These are phyloP conservation scores for Tillandsia leiboldiana DNA, from an alignment of 176 grass and related monocot species.

Conservation along the genomic window DNA sequence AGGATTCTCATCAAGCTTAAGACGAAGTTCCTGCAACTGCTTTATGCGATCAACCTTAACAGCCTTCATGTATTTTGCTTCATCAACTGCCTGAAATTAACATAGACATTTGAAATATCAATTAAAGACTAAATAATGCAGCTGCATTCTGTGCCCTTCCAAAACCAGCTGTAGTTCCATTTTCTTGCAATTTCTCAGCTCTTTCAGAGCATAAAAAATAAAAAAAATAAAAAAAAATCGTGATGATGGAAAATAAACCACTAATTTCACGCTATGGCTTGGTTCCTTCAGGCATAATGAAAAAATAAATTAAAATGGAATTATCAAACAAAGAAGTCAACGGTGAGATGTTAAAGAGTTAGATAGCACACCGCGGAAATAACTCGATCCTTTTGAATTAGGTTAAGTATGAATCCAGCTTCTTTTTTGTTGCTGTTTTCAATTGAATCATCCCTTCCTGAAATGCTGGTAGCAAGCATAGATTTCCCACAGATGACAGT, in stretches of 20 bases:
- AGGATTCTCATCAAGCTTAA: slow-evolving; percentile 60
- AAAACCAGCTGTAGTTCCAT: not conserved
- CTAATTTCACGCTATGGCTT: not conserved
- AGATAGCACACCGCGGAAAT: slow-evolving; percentile 42
- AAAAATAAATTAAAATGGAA: not conserved
- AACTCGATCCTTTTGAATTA: slow-evolving; percentile 89
- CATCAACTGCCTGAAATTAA: slow-evolving; percentile 61
- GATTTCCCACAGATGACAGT: slow-evolving; percentile 76
- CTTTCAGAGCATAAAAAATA: not conserved
- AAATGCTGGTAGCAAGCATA: slow-evolving; percentile 68
- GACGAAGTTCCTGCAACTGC: slow-evolving; percentile 74
- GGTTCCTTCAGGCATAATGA: not conserved
- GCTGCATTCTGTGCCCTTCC: not conserved
- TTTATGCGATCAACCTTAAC: slow-evolving; percentile 62
- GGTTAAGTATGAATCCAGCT: slow-evolving; percentile 73
- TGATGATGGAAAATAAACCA: not conserved
- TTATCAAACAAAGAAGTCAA: not conserved
- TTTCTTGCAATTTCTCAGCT: not conserved
- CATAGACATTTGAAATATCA: not conserved
- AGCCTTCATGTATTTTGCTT: slow-evolving; percentile 62
- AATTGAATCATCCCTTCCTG: slow-evolving; percentile 51
- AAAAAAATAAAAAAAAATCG: not conserved
- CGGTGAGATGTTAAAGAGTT: not conserved
- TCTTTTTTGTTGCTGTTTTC: slow-evolving; percentile 63
- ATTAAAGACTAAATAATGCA: not conserved